These are phyloP conservation scores for Tylopilus microsporus DNA, from an alignment of 1,284 basidiomycete genomes.

Conservation along the genomic window DNA sequence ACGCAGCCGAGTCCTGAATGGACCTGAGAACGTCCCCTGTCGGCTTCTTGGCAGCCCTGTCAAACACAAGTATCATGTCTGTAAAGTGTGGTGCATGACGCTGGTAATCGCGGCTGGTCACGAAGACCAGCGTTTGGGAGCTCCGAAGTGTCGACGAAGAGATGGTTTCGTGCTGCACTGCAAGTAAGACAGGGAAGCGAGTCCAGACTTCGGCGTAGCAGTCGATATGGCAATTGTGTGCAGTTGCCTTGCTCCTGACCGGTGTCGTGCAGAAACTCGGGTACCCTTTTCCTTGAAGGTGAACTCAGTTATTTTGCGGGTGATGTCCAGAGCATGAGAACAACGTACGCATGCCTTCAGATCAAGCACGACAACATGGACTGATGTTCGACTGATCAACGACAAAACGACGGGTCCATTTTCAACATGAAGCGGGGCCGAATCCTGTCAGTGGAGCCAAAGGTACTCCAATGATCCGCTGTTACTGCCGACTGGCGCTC, in stretches of 20 bases:
- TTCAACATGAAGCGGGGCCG: constrained; percentile 1
- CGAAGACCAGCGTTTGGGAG: constrained; percentile 38
- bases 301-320: no score
- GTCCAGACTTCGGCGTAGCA: no score
- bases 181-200: constrained; percentile 13
- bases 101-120: constrained; percentile 37
- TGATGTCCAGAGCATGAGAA: constrained; percentile 29
- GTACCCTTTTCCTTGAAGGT: no score
- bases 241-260: no score
- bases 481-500: no score
- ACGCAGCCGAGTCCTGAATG: constrained; percentile 27
- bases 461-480: constrained; percentile 29
- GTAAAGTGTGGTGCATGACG: constrained; percentile 41
- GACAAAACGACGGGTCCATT: constrained; percentile 37
- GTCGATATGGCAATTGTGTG: no score
- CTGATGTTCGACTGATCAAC: constrained; percentile 36
- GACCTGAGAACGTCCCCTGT: constrained; percentile 37
- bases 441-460: constrained; percentile 22
- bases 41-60: constrained; percentile 25
- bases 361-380: constrained; percentile 43
- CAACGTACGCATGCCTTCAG: constrained; percentile 25
- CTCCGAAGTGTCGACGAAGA: constrained; percentile 31
- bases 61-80: constrained; percentile 44
- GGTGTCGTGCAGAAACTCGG: no score
- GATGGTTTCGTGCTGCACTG: constrained; percentile 46